phyloP scores from a whole-genome alignment of 2,329 filamentous ascomycete species.

The Aspergillus sp. region DNA sequence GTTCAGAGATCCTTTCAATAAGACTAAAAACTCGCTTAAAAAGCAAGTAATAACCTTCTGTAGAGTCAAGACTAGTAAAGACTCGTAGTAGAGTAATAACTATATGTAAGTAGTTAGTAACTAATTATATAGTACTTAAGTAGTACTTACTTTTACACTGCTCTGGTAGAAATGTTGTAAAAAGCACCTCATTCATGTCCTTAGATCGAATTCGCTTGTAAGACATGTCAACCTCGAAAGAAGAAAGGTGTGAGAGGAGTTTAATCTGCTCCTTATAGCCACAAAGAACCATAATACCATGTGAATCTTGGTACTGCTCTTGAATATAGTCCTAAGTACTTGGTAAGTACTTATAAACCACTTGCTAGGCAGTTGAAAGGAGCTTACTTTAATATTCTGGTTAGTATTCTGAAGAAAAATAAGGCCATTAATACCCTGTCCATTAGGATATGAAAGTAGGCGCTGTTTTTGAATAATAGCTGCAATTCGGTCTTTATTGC shows the following conservation, averaged over 20 bases:
- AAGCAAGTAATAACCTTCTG: conserved; percentile 13
- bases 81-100: conserved; percentile 17
- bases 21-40: conserved; percentile 13
- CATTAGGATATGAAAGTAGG: conserved; percentile 13
- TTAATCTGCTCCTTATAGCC: conserved; percentile 15
- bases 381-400: conserved; percentile 4
- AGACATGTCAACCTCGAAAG: conserved; percentile 18
- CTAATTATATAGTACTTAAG: conserved; percentile 4
- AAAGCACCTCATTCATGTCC: conserved; percentile 17
- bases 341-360: neutral
- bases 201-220: conserved; percentile 14
- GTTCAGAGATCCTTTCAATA: neutral
- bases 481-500: conserved; percentile 13
- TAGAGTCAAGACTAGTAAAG: conserved; percentile 9
- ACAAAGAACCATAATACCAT: conserved; percentile 14
- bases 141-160: conserved; percentile 15
- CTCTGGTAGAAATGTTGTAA: conserved; percentile 12
- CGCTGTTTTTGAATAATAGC: conserved; percentile 16
- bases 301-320: conserved; percentile 6
- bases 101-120: neutral
- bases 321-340: conserved; percentile 15
- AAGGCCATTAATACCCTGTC: conserved; percentile 14
- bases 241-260: neutral
- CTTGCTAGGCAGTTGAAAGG: neutral
- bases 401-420: conserved; percentile 4